A percentile compares a stretch with the other conserved stretches of the same genome.
These are phyloP conservation scores for Gossypium rotundifolium DNA, from an alignment of 345 rosid species.

Conservation along the genomic window DNA sequence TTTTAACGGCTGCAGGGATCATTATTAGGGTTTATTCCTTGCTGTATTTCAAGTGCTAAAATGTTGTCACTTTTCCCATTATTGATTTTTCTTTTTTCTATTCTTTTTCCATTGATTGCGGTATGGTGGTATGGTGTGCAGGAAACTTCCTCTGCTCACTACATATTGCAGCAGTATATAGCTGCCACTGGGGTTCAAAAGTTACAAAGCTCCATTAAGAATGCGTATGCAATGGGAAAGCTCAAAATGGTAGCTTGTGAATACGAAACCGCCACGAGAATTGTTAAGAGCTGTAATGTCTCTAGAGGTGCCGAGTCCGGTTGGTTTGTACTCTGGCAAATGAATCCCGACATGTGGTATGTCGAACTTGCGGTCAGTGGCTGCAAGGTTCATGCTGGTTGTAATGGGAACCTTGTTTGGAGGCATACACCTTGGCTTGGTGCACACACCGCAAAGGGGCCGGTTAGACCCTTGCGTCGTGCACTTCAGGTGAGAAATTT, in stretches of 20 bases:
- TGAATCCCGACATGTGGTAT: constrained; percentile 96
- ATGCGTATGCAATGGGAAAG: constrained; percentile 88
- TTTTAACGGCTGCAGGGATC: not conserved
- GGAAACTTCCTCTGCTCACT: constrained; percentile 92
- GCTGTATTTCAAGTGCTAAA: not conserved
- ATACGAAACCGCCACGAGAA: constrained; percentile 63
- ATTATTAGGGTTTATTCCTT: not conserved
- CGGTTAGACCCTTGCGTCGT: constrained; percentile 83
- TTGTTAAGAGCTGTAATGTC: constrained; percentile 59
- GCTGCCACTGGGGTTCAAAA: constrained; percentile 88
- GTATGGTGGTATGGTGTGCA: constrained; percentile 15
- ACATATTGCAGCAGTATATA: constrained; percentile 80
- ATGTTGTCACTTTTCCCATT: not conserved
- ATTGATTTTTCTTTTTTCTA: not conserved
- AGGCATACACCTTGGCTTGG: constrained; percentile 94
- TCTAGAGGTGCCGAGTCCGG: constrained; percentile 59
- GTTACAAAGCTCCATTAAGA: constrained; percentile 66
- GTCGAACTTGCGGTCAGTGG: constrained; percentile 89
- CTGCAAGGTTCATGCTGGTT: constrained; percentile 81
- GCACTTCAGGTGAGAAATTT: constrained; percentile 64
- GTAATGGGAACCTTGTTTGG: constrained; percentile 90
- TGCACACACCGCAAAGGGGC: constrained; percentile 82
- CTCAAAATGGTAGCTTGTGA: constrained; percentile 73
- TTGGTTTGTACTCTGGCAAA: constrained; percentile 93
- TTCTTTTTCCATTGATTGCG: not conserved